Percentiles rank a stretch among this genome's conserved stretches.
These are phyloP conservation scores for Parasarocladium wereldwijsianum DNA, from an alignment of 2,329 filamentous ascomycete species.

Conservation along the genomic window DNA sequence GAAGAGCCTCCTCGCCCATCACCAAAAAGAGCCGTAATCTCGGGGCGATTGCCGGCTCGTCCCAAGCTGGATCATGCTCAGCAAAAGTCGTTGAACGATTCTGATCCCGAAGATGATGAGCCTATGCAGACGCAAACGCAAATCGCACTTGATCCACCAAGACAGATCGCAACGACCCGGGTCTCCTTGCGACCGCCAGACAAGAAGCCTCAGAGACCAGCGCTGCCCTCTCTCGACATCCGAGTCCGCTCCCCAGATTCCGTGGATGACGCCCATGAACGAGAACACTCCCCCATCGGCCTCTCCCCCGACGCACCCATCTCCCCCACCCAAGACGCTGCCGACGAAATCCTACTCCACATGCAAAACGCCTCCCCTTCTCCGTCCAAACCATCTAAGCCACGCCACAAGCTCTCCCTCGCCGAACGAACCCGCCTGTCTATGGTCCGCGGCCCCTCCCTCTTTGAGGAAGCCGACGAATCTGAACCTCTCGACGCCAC, in stretches of 20 bases:
- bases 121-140: too few species aligned
- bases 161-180: neutral
- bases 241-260: too few species aligned
- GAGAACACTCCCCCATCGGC: neutral
- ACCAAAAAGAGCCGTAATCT: too few species aligned
- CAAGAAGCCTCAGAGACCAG: too few species aligned
- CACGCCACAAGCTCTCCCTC: conserved; percentile 45
- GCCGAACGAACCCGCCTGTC: conserved; percentile 70
- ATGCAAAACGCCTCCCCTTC: conserved; percentile 42
- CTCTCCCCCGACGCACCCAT: conserved; percentile 7
- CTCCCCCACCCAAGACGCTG: conserved; percentile 34
- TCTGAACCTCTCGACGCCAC: conserved; percentile 6
- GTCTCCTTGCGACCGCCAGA: too few species aligned
- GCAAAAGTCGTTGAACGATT: too few species aligned
- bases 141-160: too few species aligned
- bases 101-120: too few species aligned
- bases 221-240: too few species aligned
- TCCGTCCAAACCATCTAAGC: conserved; percentile 31
- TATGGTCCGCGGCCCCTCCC: conserved; percentile 48
- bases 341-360: conserved; percentile 40
- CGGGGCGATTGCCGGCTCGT: too few species aligned
- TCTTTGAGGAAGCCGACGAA: conserved; percentile 17
- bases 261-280: neutral
- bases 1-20: conserved; percentile 8
- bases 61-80: too few species aligned